Evolutionary conservation across 2,329 filamentous ascomycete genomes (phyloP), one percentile per base, ranked within the genome.

Genomic region (Ophiosphaerella korrae): DNA sequence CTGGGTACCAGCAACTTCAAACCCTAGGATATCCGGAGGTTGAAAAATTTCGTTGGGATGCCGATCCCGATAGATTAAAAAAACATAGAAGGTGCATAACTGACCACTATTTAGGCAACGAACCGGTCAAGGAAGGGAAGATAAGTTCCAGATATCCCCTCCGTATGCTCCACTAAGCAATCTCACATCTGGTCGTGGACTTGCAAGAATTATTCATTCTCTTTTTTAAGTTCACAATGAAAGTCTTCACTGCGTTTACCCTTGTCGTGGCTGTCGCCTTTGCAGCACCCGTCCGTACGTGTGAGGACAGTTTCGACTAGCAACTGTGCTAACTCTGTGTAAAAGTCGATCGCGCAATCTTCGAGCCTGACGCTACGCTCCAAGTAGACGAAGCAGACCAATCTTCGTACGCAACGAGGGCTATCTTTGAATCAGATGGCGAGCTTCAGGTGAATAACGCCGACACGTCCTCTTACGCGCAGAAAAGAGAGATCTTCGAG

Each of bases 381-480:
- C 24, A 33, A 33, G 41, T 43, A 21, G 41, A 32, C 41, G 23
- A 34, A 12, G 26, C 26, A n/a, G 41, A 21, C 16, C n/a, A 43
- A 13, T 43, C 41, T 24, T 43, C 41, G 24, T 43, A 43, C 32
- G 41, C 41, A 31, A 21, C 16, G 16, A 43, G 41, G 26, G 14
- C 41, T n/a, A 33, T 43, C 29, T 43, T 43, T 29, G 37, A 47
- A 2, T 41, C 45, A 3, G 37, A 47, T 35, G n/a, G 45, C 2
- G 45, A 41, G 16, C 45, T 47, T 14, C 36, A 47, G 32, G 45
- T 47, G 9, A 37, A 47, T 29, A 41, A 11, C 37, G 37, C 45
- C 14, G 45, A 40, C 13, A 8, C 45, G 13, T 47, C 35, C 35
- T 47, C 36, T 13, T 47, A 47, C 16, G 45, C 45, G 32, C 37